Conservation (phyloP, 2,329 filamentous ascomycete genomes). For the Dothiorella sarmentorum region DNA sequence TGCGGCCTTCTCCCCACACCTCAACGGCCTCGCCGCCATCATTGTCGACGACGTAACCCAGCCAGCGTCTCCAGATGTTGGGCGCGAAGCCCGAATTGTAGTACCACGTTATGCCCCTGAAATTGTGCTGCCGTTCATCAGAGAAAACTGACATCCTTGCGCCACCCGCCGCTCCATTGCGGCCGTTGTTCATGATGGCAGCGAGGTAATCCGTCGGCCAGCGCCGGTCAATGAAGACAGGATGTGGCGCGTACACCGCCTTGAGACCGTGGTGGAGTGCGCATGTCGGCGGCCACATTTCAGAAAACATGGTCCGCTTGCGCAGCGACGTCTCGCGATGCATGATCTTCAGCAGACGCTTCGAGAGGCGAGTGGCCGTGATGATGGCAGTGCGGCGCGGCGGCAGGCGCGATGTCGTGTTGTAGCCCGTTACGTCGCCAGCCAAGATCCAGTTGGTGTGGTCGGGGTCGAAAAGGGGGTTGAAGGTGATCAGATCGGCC, state of each 20-base stretch:
- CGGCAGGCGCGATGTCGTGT: conserved; percentile 51
- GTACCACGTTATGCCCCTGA: conserved; percentile 53
- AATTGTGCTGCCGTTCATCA: conserved; percentile 53
- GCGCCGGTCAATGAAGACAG: conserved; percentile 54
- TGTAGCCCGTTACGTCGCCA: conserved; percentile 68
- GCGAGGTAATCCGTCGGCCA: conserved; percentile 55
- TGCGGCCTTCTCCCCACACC: conserved; percentile 44
- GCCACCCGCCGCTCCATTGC: conserved; percentile 50
- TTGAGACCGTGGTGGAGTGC: conserved; percentile 75
- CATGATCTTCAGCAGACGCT: conserved; percentile 66
- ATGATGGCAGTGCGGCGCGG: conserved; percentile 70
- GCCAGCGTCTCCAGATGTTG: conserved; percentile 55
- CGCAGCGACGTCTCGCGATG: conserved; percentile 68
- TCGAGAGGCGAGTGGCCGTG: conserved; percentile 65
- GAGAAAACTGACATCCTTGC: conserved; percentile 48
- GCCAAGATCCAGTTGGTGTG: conserved; percentile 71
- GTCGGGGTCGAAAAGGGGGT: conserved; percentile 70
- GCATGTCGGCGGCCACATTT: conserved; percentile 72
- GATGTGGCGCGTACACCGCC: conserved; percentile 63
- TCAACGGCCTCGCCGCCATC: conserved; percentile 47
- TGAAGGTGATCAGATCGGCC: conserved; percentile 73
- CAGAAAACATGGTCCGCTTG: conserved; percentile 70
- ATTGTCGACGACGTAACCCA: conserved; percentile 52
- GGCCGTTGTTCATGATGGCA: conserved; percentile 55
- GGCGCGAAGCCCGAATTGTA: conserved; percentile 52